Evolutionary conservation across 495 filamentous ascomycete genomes (phyloP), one percentile per base, ranked within the genome.

Genomic region (Penicillium desertorum): DNA sequence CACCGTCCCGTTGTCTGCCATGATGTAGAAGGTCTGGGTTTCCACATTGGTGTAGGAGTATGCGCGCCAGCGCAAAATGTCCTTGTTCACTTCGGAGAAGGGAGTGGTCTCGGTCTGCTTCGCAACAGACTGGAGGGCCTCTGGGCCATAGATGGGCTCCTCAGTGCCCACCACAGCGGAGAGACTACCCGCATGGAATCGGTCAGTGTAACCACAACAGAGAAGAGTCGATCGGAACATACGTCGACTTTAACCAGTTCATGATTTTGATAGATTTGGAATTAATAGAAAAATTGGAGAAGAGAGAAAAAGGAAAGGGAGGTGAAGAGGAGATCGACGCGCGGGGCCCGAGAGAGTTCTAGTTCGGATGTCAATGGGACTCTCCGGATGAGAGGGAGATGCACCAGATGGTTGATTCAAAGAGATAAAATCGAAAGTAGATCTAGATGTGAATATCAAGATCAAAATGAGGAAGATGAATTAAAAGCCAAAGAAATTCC

Each of bases 21-120:
- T 87, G 70, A 95, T 73, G 76, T 98, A 98, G 77, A 97, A 98
- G 57, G 83, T 91, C 76, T 97, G 89, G n/a, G 92, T 97, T 77
- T 98, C 94, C 55, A 96, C 94, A 67, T 82, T 87, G 58, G 94
- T 98, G 58, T 86, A 87, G 52, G 91, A 88, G 78, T 89, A 80
- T 5, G 81, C 84, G 56, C 74, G 73, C 94, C 94, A 98, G 81
- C 82, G 87, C 61, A 96, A 62, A 65, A 93, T 86, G 7, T 92
- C 83, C 65, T 86, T 88, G 53, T 79, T 83, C 64, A 91, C 68
- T 65, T 91, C 88, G 29, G 89, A 88, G 69, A 87, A 95, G n/a
- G 91, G 88, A 4, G 84, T 88, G 41, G 83, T 81, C 69, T 87
- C 81, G 55, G 90, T 81, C 74, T 96, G 91, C 61, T 87, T 79